Evolutionary conservation across 306 rosid genomes (phyloP).

Genomic region (Cicer cuneatum): DNA sequence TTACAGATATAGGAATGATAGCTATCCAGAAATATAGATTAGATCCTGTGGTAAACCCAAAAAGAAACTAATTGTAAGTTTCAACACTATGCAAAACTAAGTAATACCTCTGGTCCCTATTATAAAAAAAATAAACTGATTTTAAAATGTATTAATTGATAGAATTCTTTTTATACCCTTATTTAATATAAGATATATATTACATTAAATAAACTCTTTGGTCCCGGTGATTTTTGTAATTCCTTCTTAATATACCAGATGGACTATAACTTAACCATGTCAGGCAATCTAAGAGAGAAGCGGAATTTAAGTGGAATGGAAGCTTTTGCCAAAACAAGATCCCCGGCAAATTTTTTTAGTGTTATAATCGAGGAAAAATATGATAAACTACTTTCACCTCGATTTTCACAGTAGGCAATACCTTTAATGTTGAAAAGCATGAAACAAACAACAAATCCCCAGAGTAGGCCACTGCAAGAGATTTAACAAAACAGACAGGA

Average conservation of each 20-base stretch:
- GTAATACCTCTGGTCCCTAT: background rate
- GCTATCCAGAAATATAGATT: conserved; percentile 99
- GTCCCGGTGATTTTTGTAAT: too few species aligned
- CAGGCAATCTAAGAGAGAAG: conserved; percentile 25
- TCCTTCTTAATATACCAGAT: too few species aligned
- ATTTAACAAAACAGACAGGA: conserved; percentile 43
- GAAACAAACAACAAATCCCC: conserved; percentile 98
- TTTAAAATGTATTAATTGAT: too few species aligned
- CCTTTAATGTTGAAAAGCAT: conserved; percentile 95
- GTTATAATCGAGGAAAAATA: conserved; percentile 21
- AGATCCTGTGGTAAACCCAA: conserved; percentile 66
- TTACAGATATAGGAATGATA: conserved; percentile 79
- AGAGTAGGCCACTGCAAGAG: conserved; percentile 77
- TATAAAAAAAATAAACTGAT: too few species aligned
- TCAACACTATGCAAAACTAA: conserved; percentile 38
- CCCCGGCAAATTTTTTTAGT: background rate
- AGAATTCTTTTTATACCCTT: too few species aligned
- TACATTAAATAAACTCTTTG: too few species aligned
- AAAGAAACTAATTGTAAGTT: conserved; percentile 35
- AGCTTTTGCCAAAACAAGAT: conserved; percentile 21
- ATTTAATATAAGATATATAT: too few species aligned
- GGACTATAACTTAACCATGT: background rate
- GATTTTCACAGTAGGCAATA: conserved; percentile 44
- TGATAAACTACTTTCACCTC: conserved; percentile 3
- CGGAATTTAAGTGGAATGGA: conserved; percentile 5